These are phyloP conservation scores for Nakaseomyces nivariensis DNA, from an alignment of 1,139 yeast genomes.

Conservation along the genomic window DNA sequence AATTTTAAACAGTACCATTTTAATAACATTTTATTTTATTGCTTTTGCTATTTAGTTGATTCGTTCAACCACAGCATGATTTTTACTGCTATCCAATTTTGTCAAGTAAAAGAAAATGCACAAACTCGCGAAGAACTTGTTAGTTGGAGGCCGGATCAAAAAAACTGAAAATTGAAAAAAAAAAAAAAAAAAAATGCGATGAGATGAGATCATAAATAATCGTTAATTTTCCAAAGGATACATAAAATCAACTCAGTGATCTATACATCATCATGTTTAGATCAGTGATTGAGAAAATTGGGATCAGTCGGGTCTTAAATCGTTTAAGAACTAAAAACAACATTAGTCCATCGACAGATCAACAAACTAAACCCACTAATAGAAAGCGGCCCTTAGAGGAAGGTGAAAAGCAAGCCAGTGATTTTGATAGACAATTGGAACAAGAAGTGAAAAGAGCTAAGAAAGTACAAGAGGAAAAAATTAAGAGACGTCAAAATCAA, in stretches of 20 bases:
- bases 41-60: too few species aligned
- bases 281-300: background rate
- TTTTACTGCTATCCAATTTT: too few species aligned
- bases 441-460: conserved; percentile 12
- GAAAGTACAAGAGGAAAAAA: conserved; percentile 28
- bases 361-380: background rate
- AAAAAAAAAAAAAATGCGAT: too few species aligned
- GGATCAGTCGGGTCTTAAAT: background rate
- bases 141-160: too few species aligned
- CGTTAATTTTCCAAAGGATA: too few species aligned
- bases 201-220: too few species aligned
- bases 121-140: too few species aligned
- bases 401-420: background rate
- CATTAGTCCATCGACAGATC: background rate
- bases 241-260: background rate
- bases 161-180: too few species aligned
- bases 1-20: too few species aligned
- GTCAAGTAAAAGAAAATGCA: too few species aligned
- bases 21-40: too few species aligned
- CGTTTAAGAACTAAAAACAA: background rate
- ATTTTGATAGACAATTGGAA: conserved; percentile 10
- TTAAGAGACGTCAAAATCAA: conserved; percentile 6
- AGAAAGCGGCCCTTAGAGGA: background rate
- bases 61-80: too few species aligned
- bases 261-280: background rate